Percentiles rank a stretch among this genome's conserved stretches.
phyloP scores from a whole-genome alignment of 192 early-diverging fungal species.

The Coemansia sp. region DNA sequence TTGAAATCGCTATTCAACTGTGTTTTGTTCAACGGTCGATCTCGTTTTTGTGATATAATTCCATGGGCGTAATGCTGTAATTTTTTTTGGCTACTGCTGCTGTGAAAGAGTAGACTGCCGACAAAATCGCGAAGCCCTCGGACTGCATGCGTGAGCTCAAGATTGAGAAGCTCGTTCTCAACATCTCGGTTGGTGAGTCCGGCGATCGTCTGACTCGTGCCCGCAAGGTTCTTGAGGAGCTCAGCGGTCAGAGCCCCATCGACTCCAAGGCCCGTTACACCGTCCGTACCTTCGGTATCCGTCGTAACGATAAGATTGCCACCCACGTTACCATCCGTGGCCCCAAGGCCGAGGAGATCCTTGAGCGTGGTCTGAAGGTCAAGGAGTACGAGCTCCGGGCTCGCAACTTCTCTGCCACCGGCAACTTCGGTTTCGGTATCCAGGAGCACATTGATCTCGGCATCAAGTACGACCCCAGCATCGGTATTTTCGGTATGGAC shows the following conservation, averaged over 20 bases:
- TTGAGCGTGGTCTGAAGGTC: constrained; percentile 99
- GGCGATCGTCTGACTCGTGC: constrained; percentile 99
- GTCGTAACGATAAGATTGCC: constrained; percentile 99
- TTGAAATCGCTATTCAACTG: too few species aligned
- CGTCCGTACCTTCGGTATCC: constrained; percentile 99
- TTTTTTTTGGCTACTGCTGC: background rate
- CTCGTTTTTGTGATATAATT: too few species aligned
- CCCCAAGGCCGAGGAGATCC: constrained; percentile 92
- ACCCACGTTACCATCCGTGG: constrained; percentile 99
- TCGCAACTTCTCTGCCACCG: constrained; percentile 95
- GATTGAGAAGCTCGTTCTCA: constrained; percentile 99
- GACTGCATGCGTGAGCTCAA: constrained; percentile 97
- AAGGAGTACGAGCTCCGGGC: constrained; percentile 98
- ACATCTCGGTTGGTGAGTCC: constrained; percentile 99
- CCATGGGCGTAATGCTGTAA: background rate
- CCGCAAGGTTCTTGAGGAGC: constrained; percentile 99
- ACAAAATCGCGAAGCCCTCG: constrained; percentile 68
- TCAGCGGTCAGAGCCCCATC: constrained; percentile 98
- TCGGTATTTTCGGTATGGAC: constrained; percentile 99
- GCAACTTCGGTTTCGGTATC: constrained; percentile 99
- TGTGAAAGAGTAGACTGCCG: constrained; percentile 46
- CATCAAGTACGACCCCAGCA: constrained; percentile 99
- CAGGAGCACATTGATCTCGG: constrained; percentile 99
- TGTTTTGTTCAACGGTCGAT: too few species aligned
- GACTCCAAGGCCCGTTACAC: constrained; percentile 99